phyloP scores from a whole-genome alignment of 352 stramenopile species.

The Albugo laibachii region DNA sequence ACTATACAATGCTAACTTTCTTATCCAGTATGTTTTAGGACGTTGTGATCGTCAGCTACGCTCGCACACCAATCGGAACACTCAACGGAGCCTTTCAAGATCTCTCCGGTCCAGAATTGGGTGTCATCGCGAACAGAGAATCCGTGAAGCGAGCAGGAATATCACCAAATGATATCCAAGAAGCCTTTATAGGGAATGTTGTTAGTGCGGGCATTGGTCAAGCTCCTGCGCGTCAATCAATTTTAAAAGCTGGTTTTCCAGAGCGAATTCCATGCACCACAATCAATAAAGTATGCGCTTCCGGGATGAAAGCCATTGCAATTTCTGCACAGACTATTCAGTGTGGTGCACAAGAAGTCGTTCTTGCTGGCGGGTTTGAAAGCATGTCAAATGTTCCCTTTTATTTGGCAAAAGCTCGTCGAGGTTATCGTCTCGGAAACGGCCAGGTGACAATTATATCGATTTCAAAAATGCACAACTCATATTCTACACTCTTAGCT shows the following conservation, averaged over 20 bases:
- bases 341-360: constrained; percentile 60
- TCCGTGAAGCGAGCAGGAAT: constrained; percentile 58
- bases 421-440: constrained; percentile 86
- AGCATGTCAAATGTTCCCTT: constrained; percentile 97
- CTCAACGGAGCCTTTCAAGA: constrained; percentile 85
- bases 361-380: constrained; percentile 92
- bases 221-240: constrained; percentile 88
- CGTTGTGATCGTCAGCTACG: constrained; percentile 89
- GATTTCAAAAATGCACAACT: constrained; percentile 12
- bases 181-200: constrained; percentile 96
- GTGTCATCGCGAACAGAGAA: constrained; percentile 79
- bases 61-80: constrained; percentile 90
- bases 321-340: constrained; percentile 81
- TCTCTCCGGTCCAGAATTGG: constrained; percentile 82
- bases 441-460: constrained; percentile 21
- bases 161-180: constrained; percentile 71
- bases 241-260: constrained; percentile 80
- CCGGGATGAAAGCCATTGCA: constrained; percentile 82
- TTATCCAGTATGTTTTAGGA: constrained; percentile 16
- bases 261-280: constrained; percentile 91
- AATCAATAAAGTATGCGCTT: constrained; percentile 98
- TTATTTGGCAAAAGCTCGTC: constrained; percentile 86
- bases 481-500: constrained; percentile 13
- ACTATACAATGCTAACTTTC: no score
- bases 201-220: constrained; percentile 92